Evolutionary conservation across 306 rosid species (phyloP).

Genomic region (Quercus aquifolioides): DNA sequence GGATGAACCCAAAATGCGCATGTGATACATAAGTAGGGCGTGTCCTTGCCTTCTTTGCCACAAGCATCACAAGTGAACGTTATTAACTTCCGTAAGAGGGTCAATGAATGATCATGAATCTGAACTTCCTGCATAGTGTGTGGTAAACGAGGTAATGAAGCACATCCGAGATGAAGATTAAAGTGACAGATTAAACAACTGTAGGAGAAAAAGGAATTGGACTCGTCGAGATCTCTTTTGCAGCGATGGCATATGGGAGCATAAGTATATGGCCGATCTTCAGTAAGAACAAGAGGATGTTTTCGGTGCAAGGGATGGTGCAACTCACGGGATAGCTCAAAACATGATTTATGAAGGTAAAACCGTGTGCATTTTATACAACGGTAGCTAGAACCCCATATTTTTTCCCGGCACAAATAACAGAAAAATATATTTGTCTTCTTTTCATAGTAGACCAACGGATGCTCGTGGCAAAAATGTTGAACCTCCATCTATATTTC

Average conservation of each 20-base stretch:
- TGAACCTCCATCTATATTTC: too few relatives aligned
- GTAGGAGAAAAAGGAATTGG: fast-evolving
- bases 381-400: background rate
- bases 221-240: too few relatives aligned
- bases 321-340: background rate
- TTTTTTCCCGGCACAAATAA: fast-evolving
- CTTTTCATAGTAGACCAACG: too few relatives aligned
- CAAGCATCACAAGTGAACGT: background rate
- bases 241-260: fast-evolving
- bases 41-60: background rate
- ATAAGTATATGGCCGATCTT: fast-evolving
- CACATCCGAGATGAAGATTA: background rate
- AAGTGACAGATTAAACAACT: fast-evolving
- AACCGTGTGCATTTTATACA: fast-evolving
- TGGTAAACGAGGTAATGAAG: background rate
- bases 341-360: background rate
- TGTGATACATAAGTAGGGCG: background rate
- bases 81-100: background rate
- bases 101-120: background rate
- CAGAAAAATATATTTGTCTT: fast-evolving
- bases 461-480: too few relatives aligned
- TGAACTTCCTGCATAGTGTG: background rate
- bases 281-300: background rate
- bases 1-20: background rate
- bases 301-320: background rate